A percentile compares a stretch with the other conserved stretches of the same genome.
These are phyloP conservation scores for Epichloe sibirici DNA, from an alignment of 2,329 filamentous ascomycete species.

Conservation along the genomic window DNA sequence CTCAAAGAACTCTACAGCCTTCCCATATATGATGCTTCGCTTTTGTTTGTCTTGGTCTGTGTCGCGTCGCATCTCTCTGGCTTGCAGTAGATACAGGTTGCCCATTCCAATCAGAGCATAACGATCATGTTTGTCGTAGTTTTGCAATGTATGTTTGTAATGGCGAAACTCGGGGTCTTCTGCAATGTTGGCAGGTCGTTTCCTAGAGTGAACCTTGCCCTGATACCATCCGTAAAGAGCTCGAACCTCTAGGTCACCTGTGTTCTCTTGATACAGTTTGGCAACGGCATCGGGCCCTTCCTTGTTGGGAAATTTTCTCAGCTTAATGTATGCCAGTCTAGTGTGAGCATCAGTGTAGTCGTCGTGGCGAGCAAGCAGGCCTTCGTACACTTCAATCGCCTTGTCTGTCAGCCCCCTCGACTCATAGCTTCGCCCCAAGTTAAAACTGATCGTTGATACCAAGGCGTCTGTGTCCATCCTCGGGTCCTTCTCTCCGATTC, in stretches of 20 bases:
- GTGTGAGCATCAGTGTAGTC: constrained; percentile 90
- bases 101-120: constrained; percentile 96
- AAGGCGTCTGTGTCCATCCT: constrained; percentile 78
- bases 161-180: constrained; percentile 89
- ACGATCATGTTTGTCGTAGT: constrained; percentile 94
- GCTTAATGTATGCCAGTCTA: constrained; percentile 78
- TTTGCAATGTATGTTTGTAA: constrained; percentile 90
- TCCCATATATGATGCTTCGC: constrained; percentile 72
- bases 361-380: constrained; percentile 68
- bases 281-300: constrained; percentile 78
- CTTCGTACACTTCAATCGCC: constrained; percentile 80
- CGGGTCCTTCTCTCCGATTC: constrained; percentile 62
- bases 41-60: constrained; percentile 86
- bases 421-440: constrained; percentile 88
- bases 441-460: constrained; percentile 93
- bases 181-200: constrained; percentile 64
- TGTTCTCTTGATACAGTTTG: constrained; percentile 74
- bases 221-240: constrained; percentile 93
- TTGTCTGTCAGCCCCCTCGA: constrained; percentile 68
- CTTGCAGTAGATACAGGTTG: constrained; percentile 75
- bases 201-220: constrained; percentile 68
- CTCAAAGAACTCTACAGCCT: constrained; percentile 96
- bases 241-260: constrained; percentile 79
- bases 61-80: constrained; percentile 87
- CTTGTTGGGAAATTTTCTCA: constrained; percentile 68